Base-by-base conservation (phyloP, 495 filamentous ascomycete species). In the Lasiosphaeris hirsuta region DNA sequence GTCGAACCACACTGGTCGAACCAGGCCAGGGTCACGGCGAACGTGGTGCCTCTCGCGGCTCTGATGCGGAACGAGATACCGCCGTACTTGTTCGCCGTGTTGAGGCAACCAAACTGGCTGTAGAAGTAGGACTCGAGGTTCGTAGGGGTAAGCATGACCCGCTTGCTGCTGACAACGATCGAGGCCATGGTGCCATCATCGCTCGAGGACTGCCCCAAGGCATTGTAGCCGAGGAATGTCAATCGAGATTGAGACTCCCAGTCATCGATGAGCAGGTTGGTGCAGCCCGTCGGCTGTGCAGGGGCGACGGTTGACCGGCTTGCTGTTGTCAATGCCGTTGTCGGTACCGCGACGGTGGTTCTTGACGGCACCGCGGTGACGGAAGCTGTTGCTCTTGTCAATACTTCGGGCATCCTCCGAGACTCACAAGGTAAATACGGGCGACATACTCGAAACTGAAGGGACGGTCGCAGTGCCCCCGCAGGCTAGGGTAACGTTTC, bases 151-250 rank as follows among this genome's bases (percentile, higher is more conserved):
- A 85, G 68, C 19, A 81, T 82, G 7, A 83, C 72, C 53, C 71
- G 73, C 64, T 69, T 42, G 64, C 72, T 69, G 54, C 73, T 71
- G 36, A 85, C 82, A 5, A 78, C 71, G 23, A 86, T 67, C 7
- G 81, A 83, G 4, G 76, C 74, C 82, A 86, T 85, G 5, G 79
- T 81, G 4, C 67, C 77, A 66, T 86, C 84, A 60, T 86, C 83
- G 59, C 80, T 82, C 11, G 77, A 75, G n/a, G 83, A 69, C 56
- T 82, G 68, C 4, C 78, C 65, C 69, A 85, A 60, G 39, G 83
- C 76, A 63, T 86, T 86, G 71, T 86, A 86, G 63, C 71, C 81
- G 8, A 86, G 69, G 68, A 86, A 86, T 0, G 84, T 86, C 52
- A 86, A 69, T 14, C 83, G 79, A 13, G 84, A 86, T 59, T 86